phyloP scores from a whole-genome alignment of 2,329 filamentous ascomycete genomes.

The Teratosphaeria viscida region DNA sequence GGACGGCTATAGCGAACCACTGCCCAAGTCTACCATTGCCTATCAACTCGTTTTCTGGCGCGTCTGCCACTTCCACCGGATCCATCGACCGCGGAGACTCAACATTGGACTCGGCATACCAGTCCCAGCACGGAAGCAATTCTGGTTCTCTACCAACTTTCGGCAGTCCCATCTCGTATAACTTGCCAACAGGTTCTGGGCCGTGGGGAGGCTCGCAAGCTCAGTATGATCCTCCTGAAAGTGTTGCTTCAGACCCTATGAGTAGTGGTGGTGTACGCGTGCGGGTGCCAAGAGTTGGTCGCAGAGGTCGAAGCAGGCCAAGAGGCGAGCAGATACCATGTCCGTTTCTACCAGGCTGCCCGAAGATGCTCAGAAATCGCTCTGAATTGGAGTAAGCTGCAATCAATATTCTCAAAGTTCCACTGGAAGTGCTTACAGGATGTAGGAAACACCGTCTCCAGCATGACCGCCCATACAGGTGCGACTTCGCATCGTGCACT shows the following conservation, averaged over 20 bases:
- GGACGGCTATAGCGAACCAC: not conserved
- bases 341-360: not conserved
- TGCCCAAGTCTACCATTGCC: not conserved
- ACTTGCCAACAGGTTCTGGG: not conserved
- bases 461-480: not conserved
- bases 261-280: not conserved
- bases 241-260: not conserved
- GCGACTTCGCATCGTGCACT: not conserved
- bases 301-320: not conserved
- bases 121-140: not conserved
- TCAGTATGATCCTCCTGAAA: not conserved
- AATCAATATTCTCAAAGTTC: not conserved
- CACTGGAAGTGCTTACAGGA: not conserved
- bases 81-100: not conserved
- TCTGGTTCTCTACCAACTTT: not conserved
- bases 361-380: constrained; percentile 1
- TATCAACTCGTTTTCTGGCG: not conserved
- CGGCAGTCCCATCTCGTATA: not conserved
- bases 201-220: not conserved
- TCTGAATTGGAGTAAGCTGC: constrained; percentile 1
- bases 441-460: constrained; percentile 1
- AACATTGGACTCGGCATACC: not conserved
- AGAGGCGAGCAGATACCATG: not conserved
- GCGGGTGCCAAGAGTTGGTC: not conserved
- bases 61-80: not conserved